These are phyloP conservation scores for Crataegus laevigata DNA, from an alignment of 306 rosid genomes.

Conservation along the genomic window DNA sequence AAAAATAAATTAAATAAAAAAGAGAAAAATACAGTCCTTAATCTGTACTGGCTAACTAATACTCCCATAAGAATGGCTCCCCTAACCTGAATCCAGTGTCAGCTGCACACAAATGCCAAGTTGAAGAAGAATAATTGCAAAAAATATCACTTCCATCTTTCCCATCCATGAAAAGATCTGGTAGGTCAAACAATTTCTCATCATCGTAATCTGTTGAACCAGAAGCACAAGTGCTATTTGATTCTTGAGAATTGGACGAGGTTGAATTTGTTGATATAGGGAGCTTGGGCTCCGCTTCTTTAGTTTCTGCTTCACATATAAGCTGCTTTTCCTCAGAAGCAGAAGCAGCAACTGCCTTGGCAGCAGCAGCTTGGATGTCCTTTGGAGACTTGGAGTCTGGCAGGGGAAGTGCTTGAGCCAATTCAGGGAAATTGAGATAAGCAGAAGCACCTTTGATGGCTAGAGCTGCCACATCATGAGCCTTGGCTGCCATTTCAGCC, in stretches of 20 bases:
- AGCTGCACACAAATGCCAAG: constrained; percentile 59
- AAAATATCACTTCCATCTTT: constrained; percentile 24
- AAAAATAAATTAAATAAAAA: not conserved
- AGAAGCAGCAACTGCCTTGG: constrained; percentile 63
- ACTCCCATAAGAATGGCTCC: constrained; percentile 65
- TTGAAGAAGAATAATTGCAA: constrained; percentile 35
- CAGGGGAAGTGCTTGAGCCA: constrained; percentile 47
- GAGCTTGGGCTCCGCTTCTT: constrained; percentile 15
- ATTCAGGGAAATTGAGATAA: constrained; percentile 70
- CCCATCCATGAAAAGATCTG: constrained; percentile 61
- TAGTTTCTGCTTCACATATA: not conserved
- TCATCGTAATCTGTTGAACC: constrained; percentile 29
- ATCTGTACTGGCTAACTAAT: constrained; percentile 11
- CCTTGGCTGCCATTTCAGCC: constrained; percentile 92
- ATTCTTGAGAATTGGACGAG: not conserved
- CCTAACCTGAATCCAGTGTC: constrained; percentile 46
- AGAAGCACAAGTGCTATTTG: constrained; percentile 14
- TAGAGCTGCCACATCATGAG: constrained; percentile 85
- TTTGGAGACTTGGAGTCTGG: constrained; percentile 61
- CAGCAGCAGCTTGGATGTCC: constrained; percentile 84
- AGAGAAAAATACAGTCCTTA: not conserved
- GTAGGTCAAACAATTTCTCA: constrained; percentile 69
- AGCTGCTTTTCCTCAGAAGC: not conserved
- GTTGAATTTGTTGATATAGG: not conserved
- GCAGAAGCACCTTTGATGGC: constrained; percentile 82